A percentile compares a stretch with the other conserved stretches of the same genome.
Evolutionary conservation across 495 filamentous ascomycete species (phyloP).

Genomic region (Tuber magnatum): DNA sequence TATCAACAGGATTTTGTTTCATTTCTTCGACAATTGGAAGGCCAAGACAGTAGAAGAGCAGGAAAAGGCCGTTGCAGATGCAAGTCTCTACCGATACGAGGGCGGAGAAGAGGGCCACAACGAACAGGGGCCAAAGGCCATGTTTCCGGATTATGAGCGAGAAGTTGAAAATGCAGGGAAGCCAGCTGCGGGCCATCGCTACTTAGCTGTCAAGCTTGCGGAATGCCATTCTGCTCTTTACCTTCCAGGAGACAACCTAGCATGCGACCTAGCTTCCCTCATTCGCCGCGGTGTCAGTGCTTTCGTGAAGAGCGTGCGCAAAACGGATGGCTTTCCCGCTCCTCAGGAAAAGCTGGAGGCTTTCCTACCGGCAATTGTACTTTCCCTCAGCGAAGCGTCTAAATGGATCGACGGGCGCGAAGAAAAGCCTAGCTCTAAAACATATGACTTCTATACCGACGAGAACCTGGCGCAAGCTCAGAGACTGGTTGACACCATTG

Average conservation of each 20-base stretch:
- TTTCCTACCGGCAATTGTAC: constrained; percentile 58
- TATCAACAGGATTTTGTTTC: constrained; percentile 51
- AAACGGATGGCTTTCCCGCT: constrained; percentile 37
- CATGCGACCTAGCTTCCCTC: constrained; percentile 19
- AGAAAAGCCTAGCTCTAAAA: constrained; percentile 32
- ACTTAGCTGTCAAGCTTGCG: constrained; percentile 49
- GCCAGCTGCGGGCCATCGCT: constrained; percentile 43
- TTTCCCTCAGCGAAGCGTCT: constrained; percentile 55
- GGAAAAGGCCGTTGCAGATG: constrained; percentile 60
- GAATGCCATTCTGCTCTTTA: constrained; percentile 52
- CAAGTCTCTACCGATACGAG: constrained; percentile 70
- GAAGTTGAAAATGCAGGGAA: constrained; percentile 26
- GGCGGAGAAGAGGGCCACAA: constrained; percentile 73
- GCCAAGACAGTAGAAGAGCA: constrained; percentile 64
- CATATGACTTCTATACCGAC: constrained; percentile 86
- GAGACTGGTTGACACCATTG: constrained; percentile 59
- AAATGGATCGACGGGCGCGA: constrained; percentile 49
- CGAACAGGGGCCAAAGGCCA: constrained; percentile 63
- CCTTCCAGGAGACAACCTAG: constrained; percentile 36
- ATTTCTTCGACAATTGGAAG: constrained; percentile 72
- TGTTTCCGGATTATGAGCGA: constrained; percentile 73
- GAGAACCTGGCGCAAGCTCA: constrained; percentile 65
- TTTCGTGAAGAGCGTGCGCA: constrained; percentile 22
- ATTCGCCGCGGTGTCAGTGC: constrained; percentile 22
- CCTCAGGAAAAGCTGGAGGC: constrained; percentile 46